Evolutionary conservation across 495 filamentous ascomycete species (phyloP).

Genomic region (Trichoderma asperelloides): DNA sequence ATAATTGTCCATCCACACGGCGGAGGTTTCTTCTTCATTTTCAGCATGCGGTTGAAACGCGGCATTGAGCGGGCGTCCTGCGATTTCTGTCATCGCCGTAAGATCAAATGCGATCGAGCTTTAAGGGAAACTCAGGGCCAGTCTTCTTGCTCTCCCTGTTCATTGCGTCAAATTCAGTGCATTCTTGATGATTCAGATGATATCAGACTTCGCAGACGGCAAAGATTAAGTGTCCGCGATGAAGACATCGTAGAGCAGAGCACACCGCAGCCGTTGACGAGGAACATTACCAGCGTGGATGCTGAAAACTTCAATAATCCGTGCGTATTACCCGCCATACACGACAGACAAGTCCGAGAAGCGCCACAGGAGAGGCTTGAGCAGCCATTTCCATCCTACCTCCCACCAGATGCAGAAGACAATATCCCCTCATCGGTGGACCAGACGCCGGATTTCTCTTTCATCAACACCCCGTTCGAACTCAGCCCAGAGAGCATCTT

Average conservation of each 20-base stretch:
- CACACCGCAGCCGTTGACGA: not conserved
- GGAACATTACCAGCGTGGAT: not conserved
- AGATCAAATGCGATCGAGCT: not conserved
- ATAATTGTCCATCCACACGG: not conserved
- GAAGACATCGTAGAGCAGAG: not conserved
- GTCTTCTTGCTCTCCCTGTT: not conserved
- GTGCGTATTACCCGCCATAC: not conserved
- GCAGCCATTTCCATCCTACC: not conserved
- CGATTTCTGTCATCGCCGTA: not conserved
- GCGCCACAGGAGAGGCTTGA: not conserved
- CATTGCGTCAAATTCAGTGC: not conserved
- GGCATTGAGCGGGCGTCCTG: not conserved
- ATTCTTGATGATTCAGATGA: not conserved
- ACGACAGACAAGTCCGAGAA: not conserved
- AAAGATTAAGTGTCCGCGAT: not conserved
- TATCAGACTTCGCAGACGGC: not conserved
- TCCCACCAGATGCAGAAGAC: not conserved
- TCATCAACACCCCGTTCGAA: not conserved
- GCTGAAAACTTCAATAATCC: not conserved
- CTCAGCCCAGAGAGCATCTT: not conserved
- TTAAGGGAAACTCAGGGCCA: not conserved
- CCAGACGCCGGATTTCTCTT: not conserved
- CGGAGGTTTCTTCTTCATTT: not conserved
- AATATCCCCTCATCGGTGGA: not conserved
- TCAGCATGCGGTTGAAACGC: not conserved